These are phyloP conservation scores for Zygoascus flipseniorum DNA, from an alignment of 805 yeast genomes.

Conservation along the genomic window DNA sequence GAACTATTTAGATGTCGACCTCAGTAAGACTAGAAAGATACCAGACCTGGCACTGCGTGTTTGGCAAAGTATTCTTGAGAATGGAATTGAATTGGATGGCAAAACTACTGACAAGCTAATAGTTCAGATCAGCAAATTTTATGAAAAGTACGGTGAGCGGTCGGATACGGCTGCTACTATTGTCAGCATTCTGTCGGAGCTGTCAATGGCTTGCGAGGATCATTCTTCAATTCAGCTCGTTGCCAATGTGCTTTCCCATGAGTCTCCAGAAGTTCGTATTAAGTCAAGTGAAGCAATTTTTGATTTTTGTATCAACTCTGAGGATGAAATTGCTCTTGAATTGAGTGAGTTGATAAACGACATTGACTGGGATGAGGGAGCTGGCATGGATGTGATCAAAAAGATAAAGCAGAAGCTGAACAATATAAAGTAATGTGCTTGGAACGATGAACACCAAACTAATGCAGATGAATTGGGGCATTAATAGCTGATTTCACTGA, in stretches of 20 bases:
- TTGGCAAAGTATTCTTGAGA: neutral
- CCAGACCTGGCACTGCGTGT: neutral
- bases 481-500: too few relatives aligned
- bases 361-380: conserved; percentile 4
- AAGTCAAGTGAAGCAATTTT: conserved; percentile 37
- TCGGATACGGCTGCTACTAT: neutral
- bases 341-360: conserved; percentile 1
- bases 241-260: conserved; percentile 29
- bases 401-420: neutral
- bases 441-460: neutral
- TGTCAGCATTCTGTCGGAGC: conserved; percentile 2
- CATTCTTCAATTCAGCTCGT: neutral
- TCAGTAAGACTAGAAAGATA: neutral
- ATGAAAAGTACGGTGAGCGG: neutral
- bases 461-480: too few relatives aligned
- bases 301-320: conserved; percentile 20
- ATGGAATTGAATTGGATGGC: neutral
- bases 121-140: neutral
- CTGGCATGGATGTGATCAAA: neutral
- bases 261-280: conserved; percentile 27
- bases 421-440: neutral
- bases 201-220: conserved; percentile 3
- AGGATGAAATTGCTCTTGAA: neutral
- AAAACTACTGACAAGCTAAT: neutral
- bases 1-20: neutral